Evolutionary conservation across 441 rosid species (phyloP).

Genomic region (Geranium incanum): DNA sequence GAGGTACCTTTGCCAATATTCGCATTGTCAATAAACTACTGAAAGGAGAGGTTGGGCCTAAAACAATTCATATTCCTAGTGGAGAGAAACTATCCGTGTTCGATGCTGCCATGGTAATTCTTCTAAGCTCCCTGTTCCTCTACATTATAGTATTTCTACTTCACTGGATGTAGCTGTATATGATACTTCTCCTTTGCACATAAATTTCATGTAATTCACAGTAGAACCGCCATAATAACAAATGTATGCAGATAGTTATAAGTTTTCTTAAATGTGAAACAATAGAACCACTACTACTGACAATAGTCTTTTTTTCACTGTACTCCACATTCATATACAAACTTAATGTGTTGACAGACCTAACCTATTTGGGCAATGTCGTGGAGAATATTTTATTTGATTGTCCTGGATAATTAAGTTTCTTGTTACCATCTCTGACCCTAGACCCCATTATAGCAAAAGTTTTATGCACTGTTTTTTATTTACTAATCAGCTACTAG

Average conservation of each 20-base stretch:
- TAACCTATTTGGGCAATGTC: no score
- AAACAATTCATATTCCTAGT: constrained; percentile 72
- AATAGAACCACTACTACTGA: not conserved
- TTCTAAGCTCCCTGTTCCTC: constrained; percentile 2
- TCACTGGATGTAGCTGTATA: not conserved
- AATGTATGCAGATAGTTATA: constrained; percentile 11
- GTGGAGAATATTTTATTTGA: no score
- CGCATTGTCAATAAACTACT: constrained; percentile 66
- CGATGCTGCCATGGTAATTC: constrained; percentile 74
- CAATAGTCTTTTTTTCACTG: not conserved
- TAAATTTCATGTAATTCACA: not conserved
- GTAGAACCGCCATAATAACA: not conserved
- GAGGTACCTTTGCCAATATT: constrained; percentile 82
- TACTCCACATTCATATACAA: not conserved
- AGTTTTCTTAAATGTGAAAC: not conserved
- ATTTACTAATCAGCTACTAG: no score
- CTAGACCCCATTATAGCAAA: no score
- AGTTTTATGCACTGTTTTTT: no score
- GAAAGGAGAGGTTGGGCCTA: constrained; percentile 88
- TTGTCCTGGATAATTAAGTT: no score
- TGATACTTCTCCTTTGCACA: not conserved
- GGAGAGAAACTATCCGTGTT: constrained; percentile 83
- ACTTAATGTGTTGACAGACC: not conserved
- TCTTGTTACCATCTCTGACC: no score
- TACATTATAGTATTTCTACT: not conserved